phyloP scores from a whole-genome alignment of 345 rosid species.

The Boechera stricta region DNA sequence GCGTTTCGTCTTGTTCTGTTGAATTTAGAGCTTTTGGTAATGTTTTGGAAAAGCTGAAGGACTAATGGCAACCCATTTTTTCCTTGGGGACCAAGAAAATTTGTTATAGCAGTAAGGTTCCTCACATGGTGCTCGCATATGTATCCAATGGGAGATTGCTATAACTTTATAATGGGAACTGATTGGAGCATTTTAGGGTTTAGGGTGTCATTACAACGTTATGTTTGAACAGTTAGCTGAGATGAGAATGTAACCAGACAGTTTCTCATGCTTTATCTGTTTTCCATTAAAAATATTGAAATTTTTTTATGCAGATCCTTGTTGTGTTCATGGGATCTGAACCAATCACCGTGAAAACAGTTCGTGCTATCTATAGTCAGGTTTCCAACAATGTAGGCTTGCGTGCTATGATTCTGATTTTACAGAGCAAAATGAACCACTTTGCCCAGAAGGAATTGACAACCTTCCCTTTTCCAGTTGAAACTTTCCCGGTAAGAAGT shows the following conservation, averaged over 20 bases:
- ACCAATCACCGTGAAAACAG: constrained; percentile 39
- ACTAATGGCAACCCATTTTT: neutral
- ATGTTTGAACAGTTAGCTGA: constrained; percentile 8
- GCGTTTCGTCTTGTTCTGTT: constrained; percentile 13
- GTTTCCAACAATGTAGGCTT: constrained; percentile 26
- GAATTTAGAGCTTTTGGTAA: constrained; percentile 7
- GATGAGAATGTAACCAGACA: constrained; percentile 10
- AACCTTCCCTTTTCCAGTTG: constrained; percentile 39
- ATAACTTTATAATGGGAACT: neutral
- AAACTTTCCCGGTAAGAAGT: constrained; percentile 43
- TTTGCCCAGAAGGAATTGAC: constrained; percentile 39
- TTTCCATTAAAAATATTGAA: neutral
- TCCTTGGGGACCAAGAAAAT: constrained; percentile 15
- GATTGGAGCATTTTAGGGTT: neutral
- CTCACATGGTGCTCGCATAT: constrained; percentile 5
- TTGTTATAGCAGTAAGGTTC: neutral
- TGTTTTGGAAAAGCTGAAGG: constrained; percentile 16
- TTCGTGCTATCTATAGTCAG: constrained; percentile 35
- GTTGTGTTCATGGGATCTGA: constrained; percentile 48
- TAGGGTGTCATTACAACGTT: neutral
- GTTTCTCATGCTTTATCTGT: neutral
- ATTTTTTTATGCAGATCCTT: constrained; percentile 40
- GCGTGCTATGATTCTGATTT: constrained; percentile 42
- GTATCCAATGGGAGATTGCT: constrained; percentile 10
- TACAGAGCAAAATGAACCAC: constrained; percentile 47